phyloP scores from a whole-genome alignment of 306 rosid genomes.

The Fagus crenata region DNA sequence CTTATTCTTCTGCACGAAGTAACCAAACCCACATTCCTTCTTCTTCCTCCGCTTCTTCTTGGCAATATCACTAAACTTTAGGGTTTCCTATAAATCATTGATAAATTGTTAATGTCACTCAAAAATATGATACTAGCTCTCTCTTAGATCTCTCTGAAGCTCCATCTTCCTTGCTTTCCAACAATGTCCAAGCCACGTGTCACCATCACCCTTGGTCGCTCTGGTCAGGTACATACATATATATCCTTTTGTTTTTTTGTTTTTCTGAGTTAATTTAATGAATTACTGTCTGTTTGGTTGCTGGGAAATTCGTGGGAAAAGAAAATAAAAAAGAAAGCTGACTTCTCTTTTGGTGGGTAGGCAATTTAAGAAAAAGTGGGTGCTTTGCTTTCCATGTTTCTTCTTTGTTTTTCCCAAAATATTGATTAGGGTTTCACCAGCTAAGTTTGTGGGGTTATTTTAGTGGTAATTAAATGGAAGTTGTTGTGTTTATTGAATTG shows the following conservation, averaged over 20 bases:
- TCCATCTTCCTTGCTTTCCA: background rate
- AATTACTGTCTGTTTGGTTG: background rate
- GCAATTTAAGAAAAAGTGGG: too few species aligned
- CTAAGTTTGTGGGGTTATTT: background rate
- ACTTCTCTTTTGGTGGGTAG: background rate
- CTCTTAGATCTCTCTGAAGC: slow-evolving; percentile 4
- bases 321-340: background rate
- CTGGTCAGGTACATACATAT: slow-evolving; percentile 52
- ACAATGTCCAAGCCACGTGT: slow-evolving; percentile 53
- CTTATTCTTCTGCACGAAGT: too few species aligned
- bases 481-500: background rate
- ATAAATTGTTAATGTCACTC: background rate
- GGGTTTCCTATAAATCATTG: background rate
- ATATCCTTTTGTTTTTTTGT: background rate
- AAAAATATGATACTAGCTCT: background rate
- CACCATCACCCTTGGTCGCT: slow-evolving; percentile 62
- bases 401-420: too few species aligned
- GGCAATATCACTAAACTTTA: background rate
- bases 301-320: background rate
- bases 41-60: too few species aligned
- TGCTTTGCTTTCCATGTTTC: too few species aligned
- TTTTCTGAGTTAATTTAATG: background rate
- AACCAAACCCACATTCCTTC: too few species aligned
- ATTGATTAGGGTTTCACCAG: background rate
- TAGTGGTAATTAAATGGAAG: background rate